These are phyloP conservation scores for Alternaria alternata DNA, from an alignment of 2,329 filamentous ascomycete genomes.

Conservation along the genomic window DNA sequence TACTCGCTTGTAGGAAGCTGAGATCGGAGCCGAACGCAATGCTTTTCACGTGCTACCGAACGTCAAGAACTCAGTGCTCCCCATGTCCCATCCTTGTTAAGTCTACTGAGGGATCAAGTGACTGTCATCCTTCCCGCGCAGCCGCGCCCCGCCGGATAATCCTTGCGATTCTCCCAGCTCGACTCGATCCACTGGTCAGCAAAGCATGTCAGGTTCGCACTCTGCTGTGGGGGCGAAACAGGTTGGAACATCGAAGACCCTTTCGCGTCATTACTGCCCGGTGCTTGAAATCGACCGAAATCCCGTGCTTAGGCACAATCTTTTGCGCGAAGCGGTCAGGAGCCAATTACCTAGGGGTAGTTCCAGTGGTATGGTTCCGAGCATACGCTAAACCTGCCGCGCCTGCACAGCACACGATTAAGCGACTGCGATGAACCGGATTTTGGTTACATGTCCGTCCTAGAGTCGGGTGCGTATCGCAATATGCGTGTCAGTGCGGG, in stretches of 20 bases:
- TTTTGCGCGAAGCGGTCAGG: not conserved
- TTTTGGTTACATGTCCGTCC: conserved; percentile 1
- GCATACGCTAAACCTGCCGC: conserved; percentile 7
- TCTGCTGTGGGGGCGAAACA: conserved; percentile 37
- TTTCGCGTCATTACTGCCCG: conserved; percentile 1
- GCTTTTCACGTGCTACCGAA: conserved; percentile 7
- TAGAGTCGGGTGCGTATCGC: conserved; percentile 1
- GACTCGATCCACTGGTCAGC: conserved; percentile 30
- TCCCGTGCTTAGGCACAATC: conserved; percentile 4
- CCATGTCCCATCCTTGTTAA: conserved; percentile 10
- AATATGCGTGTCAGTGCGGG: conserved; percentile 3
- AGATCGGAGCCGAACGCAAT: conserved; percentile 1
- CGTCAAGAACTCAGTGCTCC: not conserved
- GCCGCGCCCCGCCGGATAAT: conserved; percentile 33
- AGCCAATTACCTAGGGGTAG: conserved; percentile 1
- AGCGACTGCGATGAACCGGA: conserved; percentile 4
- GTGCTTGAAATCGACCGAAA: conserved; percentile 13
- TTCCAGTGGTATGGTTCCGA: conserved; percentile 9
- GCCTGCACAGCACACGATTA: not conserved
- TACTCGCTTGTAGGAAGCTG: not conserved
- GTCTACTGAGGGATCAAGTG: conserved; percentile 31
- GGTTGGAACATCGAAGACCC: conserved; percentile 3
- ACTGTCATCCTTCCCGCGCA: conserved; percentile 47
- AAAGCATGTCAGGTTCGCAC: conserved; percentile 35
- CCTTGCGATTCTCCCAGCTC: conserved; percentile 30